Evolutionary conservation across 257 asterid genomes (phyloP).

Genomic region (Osmanthus fragrans): DNA sequence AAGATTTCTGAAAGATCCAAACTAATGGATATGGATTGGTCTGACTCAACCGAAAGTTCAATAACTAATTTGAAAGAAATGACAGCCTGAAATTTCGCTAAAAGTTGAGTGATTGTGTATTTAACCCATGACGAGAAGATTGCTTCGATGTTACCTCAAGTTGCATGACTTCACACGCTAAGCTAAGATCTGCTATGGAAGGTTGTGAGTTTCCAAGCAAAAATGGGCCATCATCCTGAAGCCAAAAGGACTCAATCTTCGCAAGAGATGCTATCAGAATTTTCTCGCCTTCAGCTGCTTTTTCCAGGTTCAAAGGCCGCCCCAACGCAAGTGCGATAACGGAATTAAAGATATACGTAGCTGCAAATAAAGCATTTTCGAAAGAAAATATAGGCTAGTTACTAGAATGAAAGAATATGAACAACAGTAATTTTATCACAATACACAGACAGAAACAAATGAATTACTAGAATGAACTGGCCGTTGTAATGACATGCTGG

Average conservation of each 20-base stretch:
- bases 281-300: conserved; percentile 58
- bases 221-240: conserved; percentile 35
- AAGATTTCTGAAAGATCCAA: neutral
- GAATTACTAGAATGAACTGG: too few species aligned
- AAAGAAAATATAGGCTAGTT: neutral
- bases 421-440: neutral
- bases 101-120: neutral
- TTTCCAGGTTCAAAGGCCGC: conserved; percentile 48
- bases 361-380: conserved; percentile 38
- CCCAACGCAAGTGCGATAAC: conserved; percentile 52
- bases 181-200: conserved; percentile 46
- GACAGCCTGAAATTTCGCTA: too few species aligned
- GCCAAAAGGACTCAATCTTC: conserved; percentile 41
- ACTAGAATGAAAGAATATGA: neutral
- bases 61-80: too few species aligned
- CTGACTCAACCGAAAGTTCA: too few species aligned
- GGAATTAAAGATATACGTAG: conserved; percentile 40
- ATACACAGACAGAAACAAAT: too few species aligned
- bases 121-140: neutral
- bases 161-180: conserved; percentile 49
- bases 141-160: conserved; percentile 33
- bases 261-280: conserved; percentile 35
- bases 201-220: conserved; percentile 46
- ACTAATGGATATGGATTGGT: too few species aligned
- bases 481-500: too few species aligned